These are phyloP conservation scores for Leccinum obscurum DNA, from an alignment of 768 basidiomycete genomes.

Conservation along the genomic window DNA sequence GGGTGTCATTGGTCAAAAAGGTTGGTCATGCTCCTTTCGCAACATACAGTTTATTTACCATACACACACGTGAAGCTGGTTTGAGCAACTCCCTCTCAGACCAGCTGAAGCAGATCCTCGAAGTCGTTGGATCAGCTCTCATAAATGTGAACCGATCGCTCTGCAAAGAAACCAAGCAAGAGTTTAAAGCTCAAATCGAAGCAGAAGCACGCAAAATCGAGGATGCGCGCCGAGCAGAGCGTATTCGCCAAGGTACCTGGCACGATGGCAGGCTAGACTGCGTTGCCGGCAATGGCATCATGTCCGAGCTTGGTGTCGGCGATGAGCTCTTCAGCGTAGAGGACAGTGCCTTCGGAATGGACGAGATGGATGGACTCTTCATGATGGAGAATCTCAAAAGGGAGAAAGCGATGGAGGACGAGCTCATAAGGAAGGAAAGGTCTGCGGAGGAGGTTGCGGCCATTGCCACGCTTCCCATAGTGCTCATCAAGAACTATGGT, in stretches of 20 bases:
- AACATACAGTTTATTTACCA: not conserved
- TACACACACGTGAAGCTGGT: conserved; percentile 55
- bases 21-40: conserved; percentile 35
- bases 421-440: conserved; percentile 31
- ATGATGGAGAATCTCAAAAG: conserved; percentile 22
- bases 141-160: conserved; percentile 59
- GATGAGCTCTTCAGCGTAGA: conserved; percentile 56
- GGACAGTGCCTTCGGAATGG: conserved; percentile 31
- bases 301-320: conserved; percentile 83
- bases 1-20: conserved; percentile 95
- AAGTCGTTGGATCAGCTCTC: conserved; percentile 72
- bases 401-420: conserved; percentile 34
- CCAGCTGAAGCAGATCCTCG: conserved; percentile 83
- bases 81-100: conserved; percentile 76
- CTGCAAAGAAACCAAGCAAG: conserved; percentile 42
- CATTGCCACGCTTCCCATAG: conserved; percentile 72
- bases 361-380: conserved; percentile 6
- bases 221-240: conserved; percentile 40
- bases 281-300: conserved; percentile 82
- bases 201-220: conserved; percentile 38
- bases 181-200: conserved; percentile 39
- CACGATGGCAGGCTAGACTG: conserved; percentile 88
- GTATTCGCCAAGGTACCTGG: conserved; percentile 66
- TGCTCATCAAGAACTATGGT: conserved; percentile 82
- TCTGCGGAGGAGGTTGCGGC: conserved; percentile 48